Evolutionary conservation across 1,139 yeast species (phyloP).

Genomic region (Suhomyces bribrorum): DNA sequence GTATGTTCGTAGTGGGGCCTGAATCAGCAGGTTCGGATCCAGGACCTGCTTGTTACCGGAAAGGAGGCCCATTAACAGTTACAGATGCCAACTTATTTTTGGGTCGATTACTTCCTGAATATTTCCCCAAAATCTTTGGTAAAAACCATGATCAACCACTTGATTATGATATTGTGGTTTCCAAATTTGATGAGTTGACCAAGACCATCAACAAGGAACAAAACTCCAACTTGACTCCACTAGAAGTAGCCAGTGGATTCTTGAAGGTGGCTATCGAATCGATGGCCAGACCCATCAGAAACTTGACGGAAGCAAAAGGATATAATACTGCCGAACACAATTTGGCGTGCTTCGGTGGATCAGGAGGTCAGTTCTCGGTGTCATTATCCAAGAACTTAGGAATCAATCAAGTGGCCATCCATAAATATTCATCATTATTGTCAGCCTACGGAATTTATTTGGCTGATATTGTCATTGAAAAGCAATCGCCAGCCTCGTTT

Average conservation of each 20-base stretch:
- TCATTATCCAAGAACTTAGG: constrained; percentile 42
- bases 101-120: constrained; percentile 43
- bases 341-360: constrained; percentile 49
- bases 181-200: constrained; percentile 36
- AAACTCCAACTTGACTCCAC: constrained; percentile 30
- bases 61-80: constrained; percentile 50
- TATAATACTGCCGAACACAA: constrained; percentile 42
- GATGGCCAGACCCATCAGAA: constrained; percentile 50
- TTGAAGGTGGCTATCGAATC: constrained; percentile 48
- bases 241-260: constrained; percentile 47
- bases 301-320: constrained; percentile 48
- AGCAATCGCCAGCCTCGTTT: constrained; percentile 57
- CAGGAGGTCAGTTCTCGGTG: constrained; percentile 50
- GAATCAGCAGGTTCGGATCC: constrained; percentile 52
- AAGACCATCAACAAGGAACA: constrained; percentile 32
- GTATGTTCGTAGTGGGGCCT: constrained; percentile 50
- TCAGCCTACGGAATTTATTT: constrained; percentile 48
- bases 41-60: constrained; percentile 49
- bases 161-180: constrained; percentile 33
- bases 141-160: constrained; percentile 43
- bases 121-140: constrained; percentile 47
- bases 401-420: constrained; percentile 41
- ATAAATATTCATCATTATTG: constrained; percentile 45
- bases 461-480: constrained; percentile 57
- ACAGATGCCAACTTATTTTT: constrained; percentile 48